Base-by-base conservation (phyloP, 345 rosid genomes). In the Ceriops tagal region DNA sequence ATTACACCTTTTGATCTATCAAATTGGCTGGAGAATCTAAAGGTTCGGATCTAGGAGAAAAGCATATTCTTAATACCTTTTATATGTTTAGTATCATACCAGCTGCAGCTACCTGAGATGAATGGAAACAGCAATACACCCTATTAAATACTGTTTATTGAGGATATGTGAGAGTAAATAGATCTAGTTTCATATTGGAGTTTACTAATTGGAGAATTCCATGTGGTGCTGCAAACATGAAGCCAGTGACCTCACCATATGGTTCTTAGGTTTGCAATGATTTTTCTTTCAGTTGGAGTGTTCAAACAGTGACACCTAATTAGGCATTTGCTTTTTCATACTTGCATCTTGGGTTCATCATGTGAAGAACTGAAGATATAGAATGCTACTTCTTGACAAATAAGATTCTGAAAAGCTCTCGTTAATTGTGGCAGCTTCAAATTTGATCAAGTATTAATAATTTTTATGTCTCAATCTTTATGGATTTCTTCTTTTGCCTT, bases 21-120 rank as follows among this genome's bases (percentile, higher is more conserved):
- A 66, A 85, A 85, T 77, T 81, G 74, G 76, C 82, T 93, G 77
- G 86, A 84, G 76, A 75, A 75, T 75, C 86, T 93, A 27, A 93
- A 93, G 97, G 96, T 91, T 79, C 66, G 75, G 53, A n/a, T 15
- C 34, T 16, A 22, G 8, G 62, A 19, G 31, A 30, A 53, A 43
- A 43, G 55, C 32, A 65, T 20, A 24, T 55, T 68, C 37, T 24
- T 2, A 28, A 53, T 52, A 26, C 58, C 43, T 64, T 9, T 32
- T 22, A n/a, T 1, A 8, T 7, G 7, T 21, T 47, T 18, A 16
- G 18, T n/a, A 27, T 5, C 27, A 53, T 27, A 4, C n/a, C 39
- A 51, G 26, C 4, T 32, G 27, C 21, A 46, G 64, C 18, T 43
- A 24, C 70, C 19, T 22, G 49, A 64, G 37, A n/a, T 8, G 22